Base-by-base conservation (phyloP, 2,329 filamentous ascomycete species). In the Paracoccidioides lutzii region DNA sequence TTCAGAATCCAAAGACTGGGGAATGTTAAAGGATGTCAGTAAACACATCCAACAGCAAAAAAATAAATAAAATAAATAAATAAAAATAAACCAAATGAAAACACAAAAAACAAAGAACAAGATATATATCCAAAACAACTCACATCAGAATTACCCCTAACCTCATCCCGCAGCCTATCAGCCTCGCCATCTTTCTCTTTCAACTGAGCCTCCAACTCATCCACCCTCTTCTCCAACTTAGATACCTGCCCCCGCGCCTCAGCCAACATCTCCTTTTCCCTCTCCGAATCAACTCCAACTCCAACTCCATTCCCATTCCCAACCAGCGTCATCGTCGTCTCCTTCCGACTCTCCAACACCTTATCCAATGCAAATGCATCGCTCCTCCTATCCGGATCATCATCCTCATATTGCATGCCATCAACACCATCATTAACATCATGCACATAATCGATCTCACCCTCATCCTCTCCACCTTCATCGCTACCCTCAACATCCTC, bases 221-320 rank as follows among this genome's bases (percentile, higher is more conserved):
- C 81, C 7, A 95, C 71, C 69, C 86, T 91, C 57, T 83, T 82
- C 60, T 87, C 82, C 60, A 97, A 71, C 30, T 88, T 82, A 42
- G 80, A 78, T 6, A 95, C 79, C 69, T 94, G 88, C 1, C 77
- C 75, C 69, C 94, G 85, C 59, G 90, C 88, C n/a, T 93, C 87
- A 48, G 86, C 78, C 42, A 94, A 69, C 42, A 94, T 69, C 66
- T 84, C 87, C 67, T 84, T 83, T 61, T 90, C 84, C 57, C 78
- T 76, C 75, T 79, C 75, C 40, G 69, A 72, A 43, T 62, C 67
- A 52, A 3, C 41, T 15, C 41, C 41, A 43, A 9, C 12, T 1
- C 1, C 40, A 42, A 12, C 40, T 15, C 8, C 40, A 42, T 15
- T 32, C 30, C 46, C 32, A 12, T n/a, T 32, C 14, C 60, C 63